Base-by-base conservation (phyloP, 768 basidiomycete species). In the Termitomyces sp. region DNA sequence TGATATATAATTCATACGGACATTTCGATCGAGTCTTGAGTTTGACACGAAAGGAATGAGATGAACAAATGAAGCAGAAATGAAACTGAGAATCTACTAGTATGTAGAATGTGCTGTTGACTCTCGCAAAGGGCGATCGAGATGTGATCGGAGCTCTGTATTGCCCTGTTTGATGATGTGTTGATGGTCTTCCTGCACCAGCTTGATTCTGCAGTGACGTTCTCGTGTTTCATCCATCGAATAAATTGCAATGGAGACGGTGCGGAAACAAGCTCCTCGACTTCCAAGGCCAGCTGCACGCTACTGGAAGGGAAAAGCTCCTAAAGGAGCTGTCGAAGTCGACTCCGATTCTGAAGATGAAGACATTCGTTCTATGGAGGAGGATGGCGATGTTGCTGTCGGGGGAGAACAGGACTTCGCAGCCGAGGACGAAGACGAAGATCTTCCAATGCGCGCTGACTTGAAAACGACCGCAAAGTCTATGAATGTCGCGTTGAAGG, bases 261-360 rank as follows among this genome's bases (percentile, higher is more conserved):
- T 73, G 18, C 81, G 87, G 62, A 93, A 93, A 66, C 84, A 85
- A 62, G 91, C 91, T 8, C 85, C 89, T 22, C 85, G 91, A n/a
- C 81, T 87, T 7, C 82, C 92, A n/a, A 79, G 81, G 55, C 92
- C 94, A 5, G 92, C 85, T 2, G 89, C 85, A 7, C 89, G 94
- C 3, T 96, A 96, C 74, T 92, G 92, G 87, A 91, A 90, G 67
- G 94, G 94, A 58, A 92, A 93, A 67, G 91, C 87, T 0, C 93
- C 93, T 0, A 93, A 92, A 72, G 91, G 90, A 50, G 81, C 76
- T 38, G 76, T 76, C 1, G 84, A 84, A 28, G 73, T 76, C 44
- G 77, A 83, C 22, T 88, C 89, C 7, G 89, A 90, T 65, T 87
- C 86, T 4, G 88, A 88, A 48, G 81, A 83, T 52, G 83, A 86